Evolutionary conservation across 495 filamentous ascomycete genomes (phyloP).

Genomic region (Penicillium lagena): DNA sequence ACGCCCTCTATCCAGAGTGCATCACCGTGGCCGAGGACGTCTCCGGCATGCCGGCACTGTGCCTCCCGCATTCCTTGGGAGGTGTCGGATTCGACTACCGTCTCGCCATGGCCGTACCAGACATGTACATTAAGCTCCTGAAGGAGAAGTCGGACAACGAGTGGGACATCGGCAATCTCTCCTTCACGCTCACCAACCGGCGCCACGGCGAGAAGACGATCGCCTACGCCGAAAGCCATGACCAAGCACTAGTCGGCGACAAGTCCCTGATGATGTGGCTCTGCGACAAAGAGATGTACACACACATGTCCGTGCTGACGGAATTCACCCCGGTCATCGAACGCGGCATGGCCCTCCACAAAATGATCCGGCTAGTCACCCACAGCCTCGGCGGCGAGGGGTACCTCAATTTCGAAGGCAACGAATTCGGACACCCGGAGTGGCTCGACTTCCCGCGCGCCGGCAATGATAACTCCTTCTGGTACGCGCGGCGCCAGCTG

Average conservation of each 20-base stretch:
- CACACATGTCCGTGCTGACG: slow-evolving; percentile 85
- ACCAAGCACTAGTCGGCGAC: slow-evolving; percentile 98
- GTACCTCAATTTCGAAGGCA: slow-evolving; percentile 97
- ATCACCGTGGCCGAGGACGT: slow-evolving; percentile 97
- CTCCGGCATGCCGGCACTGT: slow-evolving; percentile 94
- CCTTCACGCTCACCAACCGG: slow-evolving; percentile 83
- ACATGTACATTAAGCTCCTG: slow-evolving; percentile 97
- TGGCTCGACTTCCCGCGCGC: slow-evolving; percentile 98
- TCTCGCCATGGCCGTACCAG: slow-evolving; percentile 94
- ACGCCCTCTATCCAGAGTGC: slow-evolving; percentile 72
- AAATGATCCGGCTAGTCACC: slow-evolving; percentile 92
- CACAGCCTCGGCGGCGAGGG: slow-evolving; percentile 94
- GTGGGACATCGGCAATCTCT: slow-evolving; percentile 85
- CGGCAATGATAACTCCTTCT: slow-evolving; percentile 93
- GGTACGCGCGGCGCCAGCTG: slow-evolving; percentile 92
- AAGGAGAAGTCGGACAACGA: slow-evolving; percentile 90
- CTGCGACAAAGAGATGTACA: slow-evolving; percentile 95
- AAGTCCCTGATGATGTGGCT: slow-evolving; percentile 97
- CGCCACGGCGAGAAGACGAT: slow-evolving; percentile 98
- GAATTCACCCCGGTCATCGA: slow-evolving; percentile 86
- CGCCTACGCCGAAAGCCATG: slow-evolving; percentile 93
- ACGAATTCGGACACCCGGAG: slow-evolving; percentile 98
- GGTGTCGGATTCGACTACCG: slow-evolving; percentile 97
- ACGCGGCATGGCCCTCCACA: slow-evolving; percentile 86
- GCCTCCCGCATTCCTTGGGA: slow-evolving; percentile 75